phyloP scores from a whole-genome alignment of 1,284 basidiomycete species.

The Ganoderma sinense region DNA sequence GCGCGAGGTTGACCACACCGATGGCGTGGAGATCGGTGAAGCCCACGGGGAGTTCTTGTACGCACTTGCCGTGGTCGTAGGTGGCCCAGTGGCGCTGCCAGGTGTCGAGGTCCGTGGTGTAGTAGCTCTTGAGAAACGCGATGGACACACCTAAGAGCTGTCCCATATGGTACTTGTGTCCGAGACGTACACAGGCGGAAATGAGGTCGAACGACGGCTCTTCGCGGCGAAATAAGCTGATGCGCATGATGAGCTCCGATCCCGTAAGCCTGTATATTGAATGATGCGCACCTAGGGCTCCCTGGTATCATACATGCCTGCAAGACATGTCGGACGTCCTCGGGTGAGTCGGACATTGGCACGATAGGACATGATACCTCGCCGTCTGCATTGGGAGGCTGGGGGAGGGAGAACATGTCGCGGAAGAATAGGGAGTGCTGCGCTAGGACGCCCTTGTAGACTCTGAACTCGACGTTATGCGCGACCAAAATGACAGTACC shows the following conservation, averaged over 20 bases:
- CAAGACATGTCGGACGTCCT: background rate
- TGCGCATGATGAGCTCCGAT: background rate
- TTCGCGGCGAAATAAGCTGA: background rate
- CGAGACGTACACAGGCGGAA: conserved; percentile 12
- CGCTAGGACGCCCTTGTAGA: conserved; percentile 21
- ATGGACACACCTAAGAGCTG: background rate
- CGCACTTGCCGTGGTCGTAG: background rate
- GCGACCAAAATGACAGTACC: conserved; percentile 23
- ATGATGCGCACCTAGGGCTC: background rate
- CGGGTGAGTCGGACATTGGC: background rate
- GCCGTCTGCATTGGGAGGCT: background rate
- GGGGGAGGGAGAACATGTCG: conserved; percentile 19
- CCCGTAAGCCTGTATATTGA: background rate
- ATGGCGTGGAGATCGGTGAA: background rate
- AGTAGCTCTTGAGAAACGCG: background rate
- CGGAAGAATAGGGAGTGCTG: conserved; percentile 19
- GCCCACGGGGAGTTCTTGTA: background rate
- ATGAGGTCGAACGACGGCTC: background rate
- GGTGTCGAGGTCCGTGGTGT: background rate
- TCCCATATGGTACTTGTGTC: conserved; percentile 20
- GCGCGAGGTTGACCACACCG: conserved; percentile 23
- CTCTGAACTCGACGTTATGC: conserved; percentile 15
- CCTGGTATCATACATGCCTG: background rate
- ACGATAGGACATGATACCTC: background rate
- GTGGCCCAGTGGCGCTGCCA: background rate